Evolutionary conservation across 805 yeast species (phyloP).

Genomic region (Lachancea quebecensis): DNA sequence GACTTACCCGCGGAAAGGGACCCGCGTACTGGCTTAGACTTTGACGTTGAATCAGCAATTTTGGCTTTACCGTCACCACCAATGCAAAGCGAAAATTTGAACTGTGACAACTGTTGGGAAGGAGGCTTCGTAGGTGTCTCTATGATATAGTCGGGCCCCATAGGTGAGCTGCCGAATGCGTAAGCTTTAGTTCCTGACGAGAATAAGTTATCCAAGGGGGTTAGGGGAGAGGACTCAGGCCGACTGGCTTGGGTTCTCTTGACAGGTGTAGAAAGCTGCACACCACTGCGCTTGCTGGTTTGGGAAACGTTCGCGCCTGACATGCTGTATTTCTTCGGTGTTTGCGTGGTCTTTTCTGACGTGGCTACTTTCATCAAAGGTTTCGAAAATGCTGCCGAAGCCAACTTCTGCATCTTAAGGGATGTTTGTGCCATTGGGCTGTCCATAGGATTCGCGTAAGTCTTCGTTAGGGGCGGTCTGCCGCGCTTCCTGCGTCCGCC

Average conservation of each 20-base stretch:
- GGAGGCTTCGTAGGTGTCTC: neutral
- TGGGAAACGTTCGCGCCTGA: neutral
- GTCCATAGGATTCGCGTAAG: slow-evolving; percentile 30
- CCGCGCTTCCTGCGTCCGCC: slow-evolving; percentile 22
- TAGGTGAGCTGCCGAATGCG: slow-evolving; percentile 13
- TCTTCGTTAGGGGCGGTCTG: slow-evolving; percentile 31
- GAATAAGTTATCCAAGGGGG: slow-evolving; percentile 19
- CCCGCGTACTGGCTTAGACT: neutral
- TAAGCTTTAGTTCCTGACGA: slow-evolving; percentile 15
- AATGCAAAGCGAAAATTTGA: slow-evolving; percentile 24
- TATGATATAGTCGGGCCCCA: slow-evolving; percentile 3
- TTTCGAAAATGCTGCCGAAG: slow-evolving; percentile 24
- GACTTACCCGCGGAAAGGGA: neutral
- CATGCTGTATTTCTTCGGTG: slow-evolving; percentile 17
- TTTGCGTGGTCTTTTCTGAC: slow-evolving; percentile 18
- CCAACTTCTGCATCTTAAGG: slow-evolving; percentile 25
- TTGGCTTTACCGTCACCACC: slow-evolving; percentile 32
- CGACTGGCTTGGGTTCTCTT: slow-evolving; percentile 8
- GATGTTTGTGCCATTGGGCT: slow-evolving; percentile 34
- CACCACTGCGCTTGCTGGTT: slow-evolving; percentile 19
- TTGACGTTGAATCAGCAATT: slow-evolving; percentile 14
- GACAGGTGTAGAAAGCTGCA: slow-evolving; percentile 22
- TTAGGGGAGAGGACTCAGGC: slow-evolving; percentile 13
- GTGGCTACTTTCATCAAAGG: slow-evolving; percentile 31
- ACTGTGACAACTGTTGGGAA: slow-evolving; percentile 7